phyloP scores from a whole-genome alignment of 495 filamentous ascomycete species.

The Hypoxylon trugodes region DNA sequence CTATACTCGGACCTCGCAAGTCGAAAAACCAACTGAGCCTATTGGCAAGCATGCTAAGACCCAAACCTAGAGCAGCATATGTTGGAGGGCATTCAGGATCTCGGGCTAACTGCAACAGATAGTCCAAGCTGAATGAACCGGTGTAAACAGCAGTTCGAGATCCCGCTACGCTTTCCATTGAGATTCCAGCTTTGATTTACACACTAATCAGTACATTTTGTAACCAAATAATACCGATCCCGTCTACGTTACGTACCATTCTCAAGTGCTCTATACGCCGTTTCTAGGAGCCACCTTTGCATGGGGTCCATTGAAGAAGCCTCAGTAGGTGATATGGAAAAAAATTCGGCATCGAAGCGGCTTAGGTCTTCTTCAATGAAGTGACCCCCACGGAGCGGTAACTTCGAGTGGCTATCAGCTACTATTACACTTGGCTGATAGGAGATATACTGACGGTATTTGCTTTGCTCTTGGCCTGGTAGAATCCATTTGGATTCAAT shows the following conservation, averaged over 20 bases:
- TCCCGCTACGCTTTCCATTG: slow-evolving; percentile 27
- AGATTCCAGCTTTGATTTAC: slow-evolving; percentile 50
- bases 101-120: slow-evolving; percentile 17
- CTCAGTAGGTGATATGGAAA: slow-evolving; percentile 60
- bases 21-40: slow-evolving; percentile 63
- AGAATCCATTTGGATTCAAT: slow-evolving; percentile 69
- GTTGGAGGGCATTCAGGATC: slow-evolving; percentile 41
- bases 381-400: slow-evolving; percentile 30
- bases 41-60: slow-evolving; percentile 60
- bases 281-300: slow-evolving; percentile 57
- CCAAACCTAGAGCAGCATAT: slow-evolving; percentile 52
- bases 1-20: slow-evolving; percentile 58
- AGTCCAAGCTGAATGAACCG: slow-evolving; percentile 34
- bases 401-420: slow-evolving; percentile 4
- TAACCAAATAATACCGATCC: neutral
- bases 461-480: no score
- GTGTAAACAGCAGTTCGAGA: slow-evolving; percentile 38
- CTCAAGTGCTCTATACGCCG: slow-evolving; percentile 62
- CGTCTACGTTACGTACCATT: slow-evolving; percentile 43
- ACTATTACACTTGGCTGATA: no score
- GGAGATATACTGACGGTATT: no score
- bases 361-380: slow-evolving; percentile 51
- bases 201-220: no score
- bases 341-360: slow-evolving; percentile 60
- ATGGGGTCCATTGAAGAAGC: slow-evolving; percentile 54